A percentile compares a stretch with the other conserved stretches of the same genome.
Conservation (phyloP, 75 land plant genomes). For the Cryptomeria japonica region DNA sequence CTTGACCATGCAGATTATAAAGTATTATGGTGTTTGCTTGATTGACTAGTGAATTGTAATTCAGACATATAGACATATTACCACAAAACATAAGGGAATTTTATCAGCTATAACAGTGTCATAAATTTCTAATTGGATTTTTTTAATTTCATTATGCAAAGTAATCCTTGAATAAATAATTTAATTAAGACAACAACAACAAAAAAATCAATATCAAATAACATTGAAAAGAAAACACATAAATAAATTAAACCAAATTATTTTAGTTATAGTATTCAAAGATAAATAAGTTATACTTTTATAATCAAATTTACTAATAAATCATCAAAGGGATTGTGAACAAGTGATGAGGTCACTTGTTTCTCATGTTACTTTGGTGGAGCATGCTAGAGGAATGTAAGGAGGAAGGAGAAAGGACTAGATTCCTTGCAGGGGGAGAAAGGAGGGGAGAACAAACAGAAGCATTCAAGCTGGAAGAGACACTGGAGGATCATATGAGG, state of each 20-base stretch:
- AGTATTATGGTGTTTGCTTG: not conserved
- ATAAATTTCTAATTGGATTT: not conserved
- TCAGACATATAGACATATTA: not conserved
- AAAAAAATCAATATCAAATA: not conserved
- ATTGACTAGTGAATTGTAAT: not conserved
- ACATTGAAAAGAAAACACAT: not conserved
- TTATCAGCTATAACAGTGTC: not conserved
- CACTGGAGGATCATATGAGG: no score
- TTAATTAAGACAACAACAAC: not conserved
- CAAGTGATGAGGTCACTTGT: no score
- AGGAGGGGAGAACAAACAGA: no score
- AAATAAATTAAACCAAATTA: not conserved
- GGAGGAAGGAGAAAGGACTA: no score
- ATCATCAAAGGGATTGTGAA: not conserved
- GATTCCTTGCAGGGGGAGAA: no score
- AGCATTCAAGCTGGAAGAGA: no score
- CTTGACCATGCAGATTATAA: slow-evolving; percentile 5
- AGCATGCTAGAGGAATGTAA: no score
- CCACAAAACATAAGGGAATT: not conserved
- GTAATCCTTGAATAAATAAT: not conserved
- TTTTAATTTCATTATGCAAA: not conserved
- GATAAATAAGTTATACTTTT: not conserved
- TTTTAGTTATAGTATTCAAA: not conserved
- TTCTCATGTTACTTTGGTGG: no score
- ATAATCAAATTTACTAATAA: not conserved